Conservation (phyloP, 2,329 filamentous ascomycete genomes). For the Biscogniauxia sp. region DNA sequence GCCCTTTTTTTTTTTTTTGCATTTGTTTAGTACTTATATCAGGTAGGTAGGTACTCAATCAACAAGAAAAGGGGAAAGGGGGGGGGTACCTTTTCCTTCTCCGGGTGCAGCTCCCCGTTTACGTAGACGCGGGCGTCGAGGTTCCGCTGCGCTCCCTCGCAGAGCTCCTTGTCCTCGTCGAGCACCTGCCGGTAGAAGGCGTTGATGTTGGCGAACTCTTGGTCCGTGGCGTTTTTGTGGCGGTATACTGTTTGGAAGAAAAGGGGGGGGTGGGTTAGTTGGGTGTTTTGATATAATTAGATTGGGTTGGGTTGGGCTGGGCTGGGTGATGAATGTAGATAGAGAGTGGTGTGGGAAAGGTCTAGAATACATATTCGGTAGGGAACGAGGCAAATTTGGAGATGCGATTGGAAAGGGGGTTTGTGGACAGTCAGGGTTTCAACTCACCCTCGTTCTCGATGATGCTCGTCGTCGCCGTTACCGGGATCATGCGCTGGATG, state of each 20-base stretch:
- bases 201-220: slow-evolving; percentile 55
- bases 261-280: too few relatives aligned
- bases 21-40: too few relatives aligned
- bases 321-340: too few relatives aligned
- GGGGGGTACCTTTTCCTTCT: slow-evolving; percentile 49
- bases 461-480: slow-evolving; percentile 44
- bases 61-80: too few relatives aligned
- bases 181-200: slow-evolving; percentile 63
- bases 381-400: too few relatives aligned
- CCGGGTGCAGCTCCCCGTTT: slow-evolving; percentile 62
- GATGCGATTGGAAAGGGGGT: too few relatives aligned
- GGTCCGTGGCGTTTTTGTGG: slow-evolving; percentile 58
- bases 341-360: too few relatives aligned
- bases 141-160: slow-evolving; percentile 58
- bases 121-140: slow-evolving; percentile 60
- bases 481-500: slow-evolving; percentile 61
- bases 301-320: too few relatives aligned
- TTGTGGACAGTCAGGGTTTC: too few relatives aligned
- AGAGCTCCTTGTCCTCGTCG: slow-evolving; percentile 63
- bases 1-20: slow-evolving; percentile 20
- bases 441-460: slow-evolving; percentile 54
- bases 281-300: too few relatives aligned
- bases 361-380: too few relatives aligned
- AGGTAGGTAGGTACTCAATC: too few relatives aligned
- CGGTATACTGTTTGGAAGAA: slow-evolving; percentile 45